phyloP scores from a whole-genome alignment of 2,329 filamentous ascomycete genomes.

The Cyphellophora attinorum region DNA sequence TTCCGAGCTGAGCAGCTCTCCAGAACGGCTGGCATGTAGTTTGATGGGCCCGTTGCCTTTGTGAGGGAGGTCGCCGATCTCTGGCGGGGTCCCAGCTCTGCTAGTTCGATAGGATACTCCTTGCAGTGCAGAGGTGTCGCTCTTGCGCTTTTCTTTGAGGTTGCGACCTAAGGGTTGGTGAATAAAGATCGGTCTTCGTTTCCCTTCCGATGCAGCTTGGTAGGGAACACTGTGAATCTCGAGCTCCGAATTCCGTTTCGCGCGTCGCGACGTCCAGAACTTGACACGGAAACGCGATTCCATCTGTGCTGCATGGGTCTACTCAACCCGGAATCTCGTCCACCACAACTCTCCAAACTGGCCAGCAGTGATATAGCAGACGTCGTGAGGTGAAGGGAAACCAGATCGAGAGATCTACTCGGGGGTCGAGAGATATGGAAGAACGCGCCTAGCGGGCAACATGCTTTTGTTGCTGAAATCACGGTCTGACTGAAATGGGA shows the following conservation, averaged over 20 bases:
- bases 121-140: not conserved
- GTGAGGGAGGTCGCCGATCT: slow-evolving; percentile 14
- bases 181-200: slow-evolving; percentile 11
- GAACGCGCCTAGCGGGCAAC: too few species aligned
- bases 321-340: too few species aligned
- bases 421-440: too few species aligned
- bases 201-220: slow-evolving; percentile 7
- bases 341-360: too few species aligned
- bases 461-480: too few species aligned
- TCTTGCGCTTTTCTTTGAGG: slow-evolving; percentile 4
- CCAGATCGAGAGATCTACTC: too few species aligned
- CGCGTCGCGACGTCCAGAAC: slow-evolving; percentile 1
- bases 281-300: slow-evolving; percentile 1
- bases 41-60: slow-evolving; percentile 20
- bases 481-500: too few species aligned
- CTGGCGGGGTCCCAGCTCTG: slow-evolving; percentile 13
- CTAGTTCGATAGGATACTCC: slow-evolving; percentile 12
- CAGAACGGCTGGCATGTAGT: slow-evolving; percentile 18
- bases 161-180: slow-evolving; percentile 10
- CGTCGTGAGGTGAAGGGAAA: too few species aligned
- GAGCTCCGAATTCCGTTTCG: slow-evolving; percentile 9
- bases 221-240: slow-evolving; percentile 12
- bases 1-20: slow-evolving; percentile 6
- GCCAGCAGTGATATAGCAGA: too few species aligned
- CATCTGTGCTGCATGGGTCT: slow-evolving; percentile 1